Evolutionary conservation across 2,329 filamentous ascomycete genomes (phyloP).

Genomic region (Epichloe uncinata): DNA sequence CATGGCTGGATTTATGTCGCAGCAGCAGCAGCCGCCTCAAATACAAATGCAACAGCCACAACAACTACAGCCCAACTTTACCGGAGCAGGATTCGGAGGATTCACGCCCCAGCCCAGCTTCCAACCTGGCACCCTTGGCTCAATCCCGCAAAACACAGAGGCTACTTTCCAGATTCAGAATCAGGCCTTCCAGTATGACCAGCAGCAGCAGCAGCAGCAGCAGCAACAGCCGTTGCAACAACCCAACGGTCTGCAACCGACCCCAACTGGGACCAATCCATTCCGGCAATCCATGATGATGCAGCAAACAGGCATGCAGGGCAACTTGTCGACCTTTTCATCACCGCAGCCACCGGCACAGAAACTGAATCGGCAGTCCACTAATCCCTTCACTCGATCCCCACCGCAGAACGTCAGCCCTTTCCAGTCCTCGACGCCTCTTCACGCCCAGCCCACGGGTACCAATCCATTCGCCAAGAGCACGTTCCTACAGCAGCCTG

Average conservation of each 20-base stretch:
- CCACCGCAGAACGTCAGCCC: constrained; percentile 26
- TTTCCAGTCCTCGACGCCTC: constrained; percentile 20
- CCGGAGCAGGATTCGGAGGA: constrained; percentile 73
- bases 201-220: constrained; percentile 11
- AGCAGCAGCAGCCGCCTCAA: constrained; percentile 11
- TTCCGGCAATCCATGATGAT: constrained; percentile 85
- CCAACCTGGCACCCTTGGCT: constrained; percentile 36
- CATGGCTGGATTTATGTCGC: constrained; percentile 11
- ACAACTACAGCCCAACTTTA: constrained; percentile 34
- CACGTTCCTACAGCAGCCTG: constrained; percentile 17
- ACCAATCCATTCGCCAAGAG: constrained; percentile 46
- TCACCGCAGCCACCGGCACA: constrained; percentile 29
- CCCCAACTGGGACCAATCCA: constrained; percentile 57
- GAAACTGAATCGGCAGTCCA: constrained; percentile 48
- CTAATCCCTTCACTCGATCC: constrained; percentile 76
- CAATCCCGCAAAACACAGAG: constrained; percentile 45
- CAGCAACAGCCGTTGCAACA: constrained; percentile 21
- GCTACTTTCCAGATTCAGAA: constrained; percentile 33
- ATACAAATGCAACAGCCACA: constrained; percentile 17
- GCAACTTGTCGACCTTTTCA: constrained; percentile 17
- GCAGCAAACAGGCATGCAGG: constrained; percentile 37
- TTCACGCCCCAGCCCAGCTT: constrained; percentile 55
- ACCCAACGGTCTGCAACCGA: constrained; percentile 28
- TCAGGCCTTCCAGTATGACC: constrained; percentile 8
- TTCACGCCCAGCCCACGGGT: constrained; percentile 38